phyloP scores from a whole-genome alignment of 2,329 filamentous ascomycete genomes.

The Fusarium sarcochroum region DNA sequence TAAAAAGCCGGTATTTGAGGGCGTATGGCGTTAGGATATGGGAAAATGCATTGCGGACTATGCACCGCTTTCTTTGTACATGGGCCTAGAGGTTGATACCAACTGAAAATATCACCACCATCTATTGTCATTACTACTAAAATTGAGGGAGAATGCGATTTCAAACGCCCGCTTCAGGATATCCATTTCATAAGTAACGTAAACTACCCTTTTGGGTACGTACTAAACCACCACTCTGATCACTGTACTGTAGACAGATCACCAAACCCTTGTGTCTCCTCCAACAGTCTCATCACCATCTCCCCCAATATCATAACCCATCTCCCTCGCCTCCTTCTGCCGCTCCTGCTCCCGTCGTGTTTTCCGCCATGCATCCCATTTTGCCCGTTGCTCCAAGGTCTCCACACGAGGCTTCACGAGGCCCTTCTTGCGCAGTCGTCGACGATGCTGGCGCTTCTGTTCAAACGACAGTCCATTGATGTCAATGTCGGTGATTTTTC shows the following conservation, averaged over 20 bases:
- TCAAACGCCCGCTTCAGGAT: constrained; percentile 38
- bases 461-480: constrained; percentile 61
- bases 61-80: constrained; percentile 23
- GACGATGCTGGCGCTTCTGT: constrained; percentile 63
- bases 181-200: constrained; percentile 37
- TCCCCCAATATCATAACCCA: constrained; percentile 55
- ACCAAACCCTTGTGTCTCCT: constrained; percentile 50
- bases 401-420: constrained; percentile 55
- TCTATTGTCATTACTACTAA: constrained; percentile 32
- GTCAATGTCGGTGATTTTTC: constrained; percentile 61
- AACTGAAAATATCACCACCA: constrained; percentile 39
- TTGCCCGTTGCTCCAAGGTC: constrained; percentile 58
- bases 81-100: constrained; percentile 45
- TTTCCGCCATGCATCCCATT: constrained; percentile 62
- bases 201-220: constrained; percentile 3
- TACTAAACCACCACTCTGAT: constrained; percentile 7
- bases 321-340: constrained; percentile 56
- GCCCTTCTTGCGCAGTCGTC: constrained; percentile 65
- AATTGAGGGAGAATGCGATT: constrained; percentile 20
- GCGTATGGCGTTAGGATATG: constrained; percentile 48
- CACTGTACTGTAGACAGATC: constrained; percentile 1
- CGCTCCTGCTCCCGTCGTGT: constrained; percentile 58
- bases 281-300: constrained; percentile 52
- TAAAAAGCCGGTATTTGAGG: constrained; percentile 53
- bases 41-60: constrained; percentile 32